These are phyloP conservation scores for Candida coquimbonensis DNA, from an alignment of 805 yeast species.

Conservation along the genomic window DNA sequence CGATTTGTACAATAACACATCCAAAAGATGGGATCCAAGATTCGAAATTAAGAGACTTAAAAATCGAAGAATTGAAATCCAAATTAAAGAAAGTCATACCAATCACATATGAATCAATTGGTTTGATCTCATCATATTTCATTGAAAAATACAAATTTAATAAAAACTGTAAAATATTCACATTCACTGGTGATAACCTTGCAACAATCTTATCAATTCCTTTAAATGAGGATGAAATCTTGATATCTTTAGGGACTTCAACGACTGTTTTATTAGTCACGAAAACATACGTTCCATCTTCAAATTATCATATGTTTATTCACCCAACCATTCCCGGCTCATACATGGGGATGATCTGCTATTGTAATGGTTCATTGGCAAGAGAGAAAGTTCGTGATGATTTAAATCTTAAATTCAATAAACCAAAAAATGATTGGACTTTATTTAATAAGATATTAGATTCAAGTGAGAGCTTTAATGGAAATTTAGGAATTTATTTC, in stretches of 20 bases:
- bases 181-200: constrained; percentile 88
- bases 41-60: background rate
- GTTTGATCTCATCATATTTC: constrained; percentile 54
- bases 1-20: constrained; percentile 29
- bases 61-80: constrained; percentile 29
- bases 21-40: constrained; percentile 21
- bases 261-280: constrained; percentile 83
- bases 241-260: constrained; percentile 85
- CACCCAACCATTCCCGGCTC: constrained; percentile 75
- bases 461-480: constrained; percentile 24
- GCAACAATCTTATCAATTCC: constrained; percentile 86
- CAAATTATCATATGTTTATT: constrained; percentile 76
- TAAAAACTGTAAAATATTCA: constrained; percentile 49
- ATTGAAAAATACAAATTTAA: constrained; percentile 57
- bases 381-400: constrained; percentile 68
- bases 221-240: constrained; percentile 63
- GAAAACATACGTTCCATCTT: constrained; percentile 67
- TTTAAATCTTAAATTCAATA: constrained; percentile 40
- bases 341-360: constrained; percentile 94
- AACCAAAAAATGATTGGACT: constrained; percentile 42
- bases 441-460: constrained; percentile 52
- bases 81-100: constrained; percentile 51
- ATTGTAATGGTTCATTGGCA: constrained; percentile 86
- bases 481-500: constrained; percentile 70
- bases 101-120: constrained; percentile 41